Base-by-base conservation (phyloP, 768 basidiomycete genomes). In the Russula compacta region DNA sequence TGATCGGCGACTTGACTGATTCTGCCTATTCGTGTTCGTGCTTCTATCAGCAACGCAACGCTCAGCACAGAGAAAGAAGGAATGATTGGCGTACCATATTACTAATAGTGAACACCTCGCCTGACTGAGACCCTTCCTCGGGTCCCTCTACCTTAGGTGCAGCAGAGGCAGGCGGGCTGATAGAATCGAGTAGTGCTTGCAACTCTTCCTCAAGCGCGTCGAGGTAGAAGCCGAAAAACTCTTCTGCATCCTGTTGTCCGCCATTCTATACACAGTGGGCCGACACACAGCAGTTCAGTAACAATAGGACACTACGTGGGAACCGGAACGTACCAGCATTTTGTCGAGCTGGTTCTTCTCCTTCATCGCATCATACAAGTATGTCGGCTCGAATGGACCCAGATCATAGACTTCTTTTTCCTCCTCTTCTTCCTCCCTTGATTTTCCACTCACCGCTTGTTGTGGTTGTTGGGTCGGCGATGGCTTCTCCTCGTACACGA, bases 171-270 rank as follows among this genome's bases (percentile, higher is more conserved):
- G 77, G 71, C 2, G 80, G 75, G 10, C 75, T 71, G 14, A 85
- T 68, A 0, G 83, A 78, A 6, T 82, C 76, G 7, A 83, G 73
- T 21, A 95, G 73, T 4, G 79, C 78, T 2, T 91, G 73, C 11
- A 98, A 71, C 74, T 98, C 95, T 70, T 99, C 95, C 71, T 95
- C 92, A 6, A 99, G 76, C 0, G 93, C 90, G 67, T 98, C 93
- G 33, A 98, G 78, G 74, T 91, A 95, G 75, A 97, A 98, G 3
- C 95, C 95, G 19, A 98, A 78, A 72, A 97, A 98, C 73, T 99
- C 95, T 73, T 99, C 95, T 8, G 94, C 95, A 61, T 99, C 95
- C 72, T 99, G 95, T 74, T 99, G 95, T 59, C 92, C 89, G 0
- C 94, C 94, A 40, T 89, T 84, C 83, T 92, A 65, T 6, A 32